Evolutionary conservation across 1,284 basidiomycete genomes (phyloP).

Genomic region (Naganishia albida): DNA sequence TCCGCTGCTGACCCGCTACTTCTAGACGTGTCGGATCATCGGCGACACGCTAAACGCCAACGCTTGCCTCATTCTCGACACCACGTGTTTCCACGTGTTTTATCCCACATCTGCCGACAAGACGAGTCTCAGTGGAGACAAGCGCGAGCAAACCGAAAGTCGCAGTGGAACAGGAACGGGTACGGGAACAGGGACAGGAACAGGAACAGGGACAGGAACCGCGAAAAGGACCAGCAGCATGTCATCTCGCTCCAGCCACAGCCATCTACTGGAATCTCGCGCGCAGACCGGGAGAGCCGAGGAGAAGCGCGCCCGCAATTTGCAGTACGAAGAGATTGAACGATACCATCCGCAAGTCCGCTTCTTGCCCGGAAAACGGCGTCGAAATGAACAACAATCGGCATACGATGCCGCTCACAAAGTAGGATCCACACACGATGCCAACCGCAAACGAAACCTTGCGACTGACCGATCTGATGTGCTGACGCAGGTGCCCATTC

Average conservation of each 20-base stretch:
- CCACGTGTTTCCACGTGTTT: slow-evolving; percentile 48
- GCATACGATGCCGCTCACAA: slow-evolving; percentile 11
- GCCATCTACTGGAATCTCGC: slow-evolving; percentile 11
- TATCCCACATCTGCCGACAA: slow-evolving; percentile 37
- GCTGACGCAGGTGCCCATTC: slow-evolving; percentile 22
- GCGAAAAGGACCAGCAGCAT: slow-evolving; percentile 7
- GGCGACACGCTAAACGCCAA: slow-evolving; percentile 43
- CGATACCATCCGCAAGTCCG: slow-evolving; percentile 24
- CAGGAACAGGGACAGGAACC: slow-evolving; percentile 11
- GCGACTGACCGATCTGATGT: slow-evolving; percentile 10
- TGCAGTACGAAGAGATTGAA: slow-evolving; percentile 20
- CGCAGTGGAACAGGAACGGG: slow-evolving; percentile 2
- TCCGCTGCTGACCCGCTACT: slow-evolving; percentile 34
- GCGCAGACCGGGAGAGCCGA: slow-evolving; percentile 20
- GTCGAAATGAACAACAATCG: slow-evolving; percentile 16
- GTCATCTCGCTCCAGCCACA: slow-evolving; percentile 16
- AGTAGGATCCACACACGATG: slow-evolving; percentile 11
- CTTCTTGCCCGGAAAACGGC: slow-evolving; percentile 21
- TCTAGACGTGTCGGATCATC: slow-evolving; percentile 47
- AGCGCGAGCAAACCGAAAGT: slow-evolving; percentile 9
- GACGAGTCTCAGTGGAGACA: slow-evolving; percentile 2
- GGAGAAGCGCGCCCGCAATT: slow-evolving; percentile 15
- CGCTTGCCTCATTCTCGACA: slow-evolving; percentile 46
- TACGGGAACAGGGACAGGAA: slow-evolving; percentile 4
- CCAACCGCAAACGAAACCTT: background rate